Conservation (phyloP, 768 basidiomycete genomes). For the Russula earlei region DNA sequence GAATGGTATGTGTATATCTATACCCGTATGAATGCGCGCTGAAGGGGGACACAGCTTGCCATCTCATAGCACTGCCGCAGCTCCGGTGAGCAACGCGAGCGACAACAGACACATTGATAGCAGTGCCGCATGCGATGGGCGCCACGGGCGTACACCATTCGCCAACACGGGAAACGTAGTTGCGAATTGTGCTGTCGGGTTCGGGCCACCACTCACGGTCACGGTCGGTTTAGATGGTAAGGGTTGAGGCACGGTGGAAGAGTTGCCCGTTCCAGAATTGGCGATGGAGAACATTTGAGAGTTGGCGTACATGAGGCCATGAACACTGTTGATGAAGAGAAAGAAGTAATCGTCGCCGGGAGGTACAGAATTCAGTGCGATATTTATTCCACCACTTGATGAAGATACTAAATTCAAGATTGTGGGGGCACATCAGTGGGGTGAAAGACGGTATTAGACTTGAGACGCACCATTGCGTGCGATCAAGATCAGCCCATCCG, state of each 20-base stretch:
- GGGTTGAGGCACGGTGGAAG: conserved; percentile 27
- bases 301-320: conserved; percentile 51
- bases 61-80: not conserved
- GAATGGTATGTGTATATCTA: not conserved
- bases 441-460: not conserved
- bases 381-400: conserved; percentile 38
- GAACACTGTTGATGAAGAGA: conserved; percentile 63
- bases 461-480: conserved; percentile 51
- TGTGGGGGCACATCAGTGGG: not conserved
- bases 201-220: conserved; percentile 54
- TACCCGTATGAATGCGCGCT: not conserved
- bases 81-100: conserved; percentile 6
- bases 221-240: conserved; percentile 48
- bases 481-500: conserved; percentile 52
- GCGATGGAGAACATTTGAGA: conserved; percentile 59
- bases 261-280: conserved; percentile 29
- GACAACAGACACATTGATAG: conserved; percentile 2
- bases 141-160: conserved; percentile 21
- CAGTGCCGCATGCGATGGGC: not conserved
- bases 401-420: conserved; percentile 31
- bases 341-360: conserved; percentile 70
- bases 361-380: conserved; percentile 55
- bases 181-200: conserved; percentile 51
- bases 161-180: conserved; percentile 40
- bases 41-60: not conserved